These are phyloP conservation scores for Pythium phragmitis DNA, from an alignment of 352 stramenopile genomes.

Conservation along the genomic window DNA sequence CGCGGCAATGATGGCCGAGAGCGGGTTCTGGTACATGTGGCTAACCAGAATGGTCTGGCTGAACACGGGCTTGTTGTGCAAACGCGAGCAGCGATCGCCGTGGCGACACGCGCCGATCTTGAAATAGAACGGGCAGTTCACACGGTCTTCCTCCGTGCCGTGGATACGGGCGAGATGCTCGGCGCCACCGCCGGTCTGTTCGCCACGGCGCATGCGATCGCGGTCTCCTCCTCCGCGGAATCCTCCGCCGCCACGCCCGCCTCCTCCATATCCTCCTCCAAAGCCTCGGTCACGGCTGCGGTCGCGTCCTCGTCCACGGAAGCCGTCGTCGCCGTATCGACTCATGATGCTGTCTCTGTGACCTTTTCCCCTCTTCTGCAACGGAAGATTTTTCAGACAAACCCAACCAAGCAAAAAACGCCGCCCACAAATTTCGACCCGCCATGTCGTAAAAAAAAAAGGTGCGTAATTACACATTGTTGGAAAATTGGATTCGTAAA, in stretches of 20 bases:
- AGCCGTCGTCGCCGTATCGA: constrained; percentile 74
- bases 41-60: constrained; percentile 98
- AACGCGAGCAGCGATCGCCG: constrained; percentile 96
- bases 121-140: constrained; percentile 99
- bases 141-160: constrained; percentile 95
- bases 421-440: background rate
- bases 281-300: constrained; percentile 64
- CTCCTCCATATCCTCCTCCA: constrained; percentile 32
- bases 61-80: constrained; percentile 99
- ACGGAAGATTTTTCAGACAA: constrained; percentile 22
- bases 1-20: constrained; percentile 86
- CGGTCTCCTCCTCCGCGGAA: constrained; percentile 49
- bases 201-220: constrained; percentile 53
- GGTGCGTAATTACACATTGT: constrained; percentile 5
- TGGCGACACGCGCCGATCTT: constrained; percentile 99
- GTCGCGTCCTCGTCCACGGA: constrained; percentile 61
- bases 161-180: constrained; percentile 97
- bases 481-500: constrained; percentile 10
- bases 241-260: constrained; percentile 31
- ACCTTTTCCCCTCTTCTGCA: background rate
- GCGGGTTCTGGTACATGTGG: constrained; percentile 98
- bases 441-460: constrained; percentile 20
- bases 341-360: constrained; percentile 37
- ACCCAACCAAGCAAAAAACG: constrained; percentile 16
- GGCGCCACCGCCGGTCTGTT: constrained; percentile 83